Base-by-base conservation (phyloP, 1,284 basidiomycete species). In the Malassezia psittaci region DNA sequence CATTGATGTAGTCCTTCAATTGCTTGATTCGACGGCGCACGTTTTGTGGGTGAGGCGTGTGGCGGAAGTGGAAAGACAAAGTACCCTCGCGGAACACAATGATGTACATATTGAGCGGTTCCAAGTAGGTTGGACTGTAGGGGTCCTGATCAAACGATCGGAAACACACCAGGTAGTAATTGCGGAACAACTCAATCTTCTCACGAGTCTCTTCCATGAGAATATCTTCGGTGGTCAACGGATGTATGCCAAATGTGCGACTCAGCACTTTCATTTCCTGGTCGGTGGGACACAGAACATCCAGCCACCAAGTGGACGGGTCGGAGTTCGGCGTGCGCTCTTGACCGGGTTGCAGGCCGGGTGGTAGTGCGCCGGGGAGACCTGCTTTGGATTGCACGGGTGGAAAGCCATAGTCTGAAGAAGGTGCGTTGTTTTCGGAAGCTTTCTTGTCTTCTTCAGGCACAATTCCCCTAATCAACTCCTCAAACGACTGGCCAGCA, bases 101-200 rank as follows among this genome's bases (percentile, higher is more conserved):
- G 71, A 98, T 94, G 78, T 98, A 99, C 90, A 96, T 96, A 79
- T 99, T 98, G 59, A 98, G 79, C 32, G 94, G 94, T 76, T 99
- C 93, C 49, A 99, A 83, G 75, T 98, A 88, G 0, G 90, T 98
- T 9, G 93, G 90, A 68, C 87, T 90, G 78, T 96, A 96, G 13
- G 85, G 88, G 76, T 98, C 93, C 79, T 99, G 94, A 77, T 99
- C 94, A 78, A 99, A 98, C 59, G 89, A 88, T 60, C 94, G 86
- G 81, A 98, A 99, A 82, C 93, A 98, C 62, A 98, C 94, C 48
- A 99, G 84, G 75, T 96, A 98, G 76, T 99, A 99, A 76, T 94
- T 96, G 54, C 91, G 81, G 82, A 98, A 98, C 16, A 99, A 82
- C 76, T 99, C 94, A 67, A 99, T 99, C 81, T 98, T 99, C 78